These are phyloP conservation scores for Epipyxis sp. DNA, from an alignment of 108 stramenopile genomes.

Conservation along the genomic window DNA sequence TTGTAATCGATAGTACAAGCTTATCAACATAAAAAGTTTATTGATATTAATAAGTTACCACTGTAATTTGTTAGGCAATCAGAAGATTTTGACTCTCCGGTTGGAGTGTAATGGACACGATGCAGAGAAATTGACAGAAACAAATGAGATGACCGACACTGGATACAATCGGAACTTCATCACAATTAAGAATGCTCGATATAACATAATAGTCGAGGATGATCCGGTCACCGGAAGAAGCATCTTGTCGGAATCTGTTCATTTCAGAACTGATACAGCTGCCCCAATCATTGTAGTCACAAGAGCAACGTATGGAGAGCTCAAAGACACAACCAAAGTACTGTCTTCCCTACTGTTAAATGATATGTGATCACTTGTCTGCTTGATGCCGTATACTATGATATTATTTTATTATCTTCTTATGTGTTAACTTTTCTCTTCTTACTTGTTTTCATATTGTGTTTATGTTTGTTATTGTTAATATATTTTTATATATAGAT, in stretches of 20 bases:
- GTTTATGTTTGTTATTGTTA: no score
- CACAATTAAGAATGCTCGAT: background rate
- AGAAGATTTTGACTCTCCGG: background rate
- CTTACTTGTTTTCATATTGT: no score
- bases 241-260: background rate
- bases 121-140: conserved; percentile 12
- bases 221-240: background rate
- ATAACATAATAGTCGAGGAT: conserved; percentile 9
- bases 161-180: conserved; percentile 16
- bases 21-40: background rate
- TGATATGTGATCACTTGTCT: no score
- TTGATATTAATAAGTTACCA: background rate
- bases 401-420: no score
- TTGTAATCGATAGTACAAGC: background rate
- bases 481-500: background rate
- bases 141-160: conserved; percentile 9
- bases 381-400: no score
- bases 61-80: background rate
- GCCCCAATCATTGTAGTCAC: background rate
- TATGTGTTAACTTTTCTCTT: no score
- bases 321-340: no score
- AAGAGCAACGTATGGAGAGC: conserved; percentile 22
- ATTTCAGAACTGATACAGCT: conserved; percentile 1
- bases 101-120: conserved; percentile 27
- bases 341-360: no score